Base-by-base conservation (phyloP, 352 stramenopile species). In the Pythium coloratum region DNA sequence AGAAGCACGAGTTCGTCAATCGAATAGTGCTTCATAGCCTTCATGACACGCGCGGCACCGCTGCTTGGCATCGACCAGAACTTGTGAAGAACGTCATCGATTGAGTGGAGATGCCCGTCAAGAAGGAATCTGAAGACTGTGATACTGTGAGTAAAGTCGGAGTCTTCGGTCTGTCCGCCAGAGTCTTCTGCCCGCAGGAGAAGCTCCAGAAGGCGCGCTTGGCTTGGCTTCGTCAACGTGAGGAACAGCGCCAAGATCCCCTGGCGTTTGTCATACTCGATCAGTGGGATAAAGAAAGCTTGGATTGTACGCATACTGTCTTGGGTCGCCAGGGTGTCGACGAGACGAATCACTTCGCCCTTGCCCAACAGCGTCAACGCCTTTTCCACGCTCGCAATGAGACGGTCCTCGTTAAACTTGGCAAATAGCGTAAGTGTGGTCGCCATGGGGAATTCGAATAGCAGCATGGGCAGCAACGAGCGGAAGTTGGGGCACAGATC, bases 91-190 rank as follows among this genome's bases (percentile, higher is more conserved):
- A 86, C 77, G 0, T 69, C 50, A 28, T 86, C 77, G 8, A 77
- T 63, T 8, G 65, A 75, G 13, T 56, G 67, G 24, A 88, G 62
- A n/a, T 66, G 64, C 12, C 71, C 70, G 20, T 79, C 70, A 2
- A 90, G 61, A 34, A 91, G 75, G 9, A 91, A 67, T n/a, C 78
- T 74, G 24, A 89, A 75, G 1, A 89, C 62, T 34, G 77, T 66
- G 30, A 44, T n/a, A 13, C 8, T 38, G 30, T 47, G 32, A n/a
- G 51, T 44, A 9, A 40, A 46, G 24, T 62, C 51, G 0, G 7
- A 34, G 5, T 58, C 38, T 30, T 58, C 13, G 10, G 8, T 10
- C 42, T 12, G 42, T 14, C 16, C 20, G 1, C 10, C 6, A 6
- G 46, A 2, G n/a, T 53, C 46, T 13, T 53, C 20, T 12, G 18